Conservation (phyloP, 2,329 filamentous ascomycete genomes). For the Paradendryphiella salina region DNA sequence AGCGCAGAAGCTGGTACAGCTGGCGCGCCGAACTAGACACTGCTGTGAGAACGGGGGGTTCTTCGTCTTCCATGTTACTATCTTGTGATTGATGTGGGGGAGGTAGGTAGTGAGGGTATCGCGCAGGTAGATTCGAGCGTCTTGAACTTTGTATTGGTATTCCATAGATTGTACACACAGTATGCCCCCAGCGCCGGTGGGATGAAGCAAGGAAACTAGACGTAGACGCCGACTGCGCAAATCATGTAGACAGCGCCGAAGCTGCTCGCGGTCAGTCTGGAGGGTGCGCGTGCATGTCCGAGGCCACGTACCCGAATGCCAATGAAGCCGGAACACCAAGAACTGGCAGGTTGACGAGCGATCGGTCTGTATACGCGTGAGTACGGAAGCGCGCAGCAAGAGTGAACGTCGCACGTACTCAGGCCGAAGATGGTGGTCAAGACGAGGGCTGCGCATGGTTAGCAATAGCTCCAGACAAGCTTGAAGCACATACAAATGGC, state of each 20-base stretch:
- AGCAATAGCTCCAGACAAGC: conserved; percentile 28
- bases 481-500: conserved; percentile 58
- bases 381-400: background rate
- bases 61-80: conserved; percentile 36
- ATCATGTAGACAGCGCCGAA: conserved; percentile 98
- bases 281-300: conserved; percentile 1
- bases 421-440: conserved; percentile 81
- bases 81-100: conserved; percentile 2
- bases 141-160: conserved; percentile 45
- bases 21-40: conserved; percentile 78
- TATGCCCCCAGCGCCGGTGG: conserved; percentile 35
- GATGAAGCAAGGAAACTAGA: conserved; percentile 59
- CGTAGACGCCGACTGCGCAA: conserved; percentile 97
- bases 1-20: conserved; percentile 67
- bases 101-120: background rate
- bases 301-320: conserved; percentile 75
- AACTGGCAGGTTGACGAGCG: conserved; percentile 72
- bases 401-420: conserved; percentile 60
- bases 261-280: conserved; percentile 53
- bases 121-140: conserved; percentile 15
- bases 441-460: conserved; percentile 58
- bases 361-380: conserved; percentile 78
- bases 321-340: conserved; percentile 85
- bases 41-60: conserved; percentile 68
- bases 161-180: conserved; percentile 44